Conservation (phyloP, 768 basidiomycete genomes). For the Hericium alpestre region DNA sequence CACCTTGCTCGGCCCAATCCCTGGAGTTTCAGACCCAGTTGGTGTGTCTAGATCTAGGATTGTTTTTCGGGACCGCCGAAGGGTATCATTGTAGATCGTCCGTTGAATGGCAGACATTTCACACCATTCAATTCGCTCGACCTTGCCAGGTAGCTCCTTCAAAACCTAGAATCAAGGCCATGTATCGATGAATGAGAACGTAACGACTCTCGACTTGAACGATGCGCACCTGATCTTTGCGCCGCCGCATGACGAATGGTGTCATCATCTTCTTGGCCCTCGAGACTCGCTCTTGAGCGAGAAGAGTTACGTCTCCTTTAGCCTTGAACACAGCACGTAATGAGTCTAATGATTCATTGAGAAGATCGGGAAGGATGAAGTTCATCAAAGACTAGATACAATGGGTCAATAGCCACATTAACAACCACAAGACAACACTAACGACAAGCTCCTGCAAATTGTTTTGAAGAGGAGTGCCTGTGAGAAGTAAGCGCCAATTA, state of each 20-base stretch:
- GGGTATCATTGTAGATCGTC: constrained; percentile 74
- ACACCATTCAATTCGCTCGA: constrained; percentile 91
- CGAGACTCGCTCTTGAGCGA: constrained; percentile 88
- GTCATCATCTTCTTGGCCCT: constrained; percentile 99
- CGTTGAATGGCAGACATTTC: constrained; percentile 79
- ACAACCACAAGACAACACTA: constrained; percentile 21
- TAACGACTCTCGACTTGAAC: neutral
- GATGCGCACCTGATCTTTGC: constrained; percentile 74
- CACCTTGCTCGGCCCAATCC: constrained; percentile 18
- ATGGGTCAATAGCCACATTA: neutral
- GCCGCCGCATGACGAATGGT: constrained; percentile 91
- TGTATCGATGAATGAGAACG: too few relatives aligned
- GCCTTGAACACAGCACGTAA: constrained; percentile 95
- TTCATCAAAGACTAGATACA: constrained; percentile 79
- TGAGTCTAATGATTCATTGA: constrained; percentile 64
- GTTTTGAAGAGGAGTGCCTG: constrained; percentile 91
- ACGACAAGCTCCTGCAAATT: constrained; percentile 86
- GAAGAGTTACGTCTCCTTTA: constrained; percentile 81
- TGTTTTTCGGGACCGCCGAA: constrained; percentile 77
- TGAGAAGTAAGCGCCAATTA: constrained; percentile 84
- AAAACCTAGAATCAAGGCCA: constrained; percentile 48
- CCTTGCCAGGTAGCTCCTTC: constrained; percentile 86
- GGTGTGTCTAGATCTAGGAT: constrained; percentile 40
- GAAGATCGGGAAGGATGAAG: constrained; percentile 90
- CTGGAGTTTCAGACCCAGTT: constrained; percentile 22